These are phyloP conservation scores for Penicillium sp. DNA, from an alignment of 2,329 filamentous ascomycete genomes.

Conservation along the genomic window DNA sequence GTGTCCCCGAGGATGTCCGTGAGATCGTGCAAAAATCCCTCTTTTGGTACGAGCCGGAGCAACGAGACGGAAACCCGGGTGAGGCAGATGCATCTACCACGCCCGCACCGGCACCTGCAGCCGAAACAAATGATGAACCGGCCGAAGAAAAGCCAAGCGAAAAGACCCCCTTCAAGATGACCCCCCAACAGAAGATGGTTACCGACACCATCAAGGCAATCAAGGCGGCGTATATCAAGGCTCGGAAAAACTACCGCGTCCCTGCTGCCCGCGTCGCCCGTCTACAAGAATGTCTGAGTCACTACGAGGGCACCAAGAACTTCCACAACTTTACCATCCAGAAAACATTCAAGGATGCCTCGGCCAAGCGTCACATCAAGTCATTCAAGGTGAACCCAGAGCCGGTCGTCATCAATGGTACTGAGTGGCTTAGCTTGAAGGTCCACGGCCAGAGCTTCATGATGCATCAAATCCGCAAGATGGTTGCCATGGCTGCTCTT, in stretches of 20 bases:
- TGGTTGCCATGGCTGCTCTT: conserved; percentile 91
- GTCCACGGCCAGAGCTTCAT: conserved; percentile 99
- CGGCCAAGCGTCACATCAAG: conserved; percentile 87
- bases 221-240: conserved; percentile 78
- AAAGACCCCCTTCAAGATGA: conserved; percentile 27
- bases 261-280: conserved; percentile 70
- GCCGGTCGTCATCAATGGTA: conserved; percentile 85
- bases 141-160: conserved; percentile 8
- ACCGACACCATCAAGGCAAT: conserved; percentile 72
- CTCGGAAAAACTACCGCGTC: conserved; percentile 85
- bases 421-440: conserved; percentile 93
- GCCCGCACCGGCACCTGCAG: conserved; percentile 9
- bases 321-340: conserved; percentile 98
- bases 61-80: conserved; percentile 21
- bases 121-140: conserved; percentile 15
- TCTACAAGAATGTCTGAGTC: conserved; percentile 74
- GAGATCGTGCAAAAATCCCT: conserved; percentile 46
- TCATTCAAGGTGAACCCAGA: conserved; percentile 78
- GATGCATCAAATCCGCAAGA: conserved; percentile 99
- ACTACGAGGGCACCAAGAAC: conserved; percentile 83
- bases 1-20: conserved; percentile 47
- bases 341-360: conserved; percentile 79
- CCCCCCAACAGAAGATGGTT: conserved; percentile 52
- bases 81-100: conserved; percentile 1
- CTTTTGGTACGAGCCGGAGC: conserved; percentile 41